phyloP scores from a whole-genome alignment of 352 stramenopile genomes.

The Globisporangium spinosum region DNA sequence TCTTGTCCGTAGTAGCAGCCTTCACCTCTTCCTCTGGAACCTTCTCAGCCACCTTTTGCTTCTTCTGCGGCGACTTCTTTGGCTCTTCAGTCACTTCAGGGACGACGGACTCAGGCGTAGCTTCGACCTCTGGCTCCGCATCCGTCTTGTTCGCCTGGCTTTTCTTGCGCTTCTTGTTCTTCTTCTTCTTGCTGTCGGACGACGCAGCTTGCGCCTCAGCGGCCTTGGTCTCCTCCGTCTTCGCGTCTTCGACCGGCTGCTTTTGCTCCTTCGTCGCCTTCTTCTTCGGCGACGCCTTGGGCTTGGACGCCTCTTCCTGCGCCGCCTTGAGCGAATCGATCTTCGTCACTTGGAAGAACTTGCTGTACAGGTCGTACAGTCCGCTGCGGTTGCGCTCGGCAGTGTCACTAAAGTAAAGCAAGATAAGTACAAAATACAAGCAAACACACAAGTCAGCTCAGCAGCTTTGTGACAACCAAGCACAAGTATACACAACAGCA shows the following conservation, averaged over 20 bases:
- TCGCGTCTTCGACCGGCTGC: background rate
- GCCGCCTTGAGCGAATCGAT: slow-evolving; percentile 69
- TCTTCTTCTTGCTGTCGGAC: slow-evolving; percentile 30
- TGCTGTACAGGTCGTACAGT: slow-evolving; percentile 76
- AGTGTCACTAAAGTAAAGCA: slow-evolving; percentile 45
- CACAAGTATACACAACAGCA: slow-evolving; percentile 5
- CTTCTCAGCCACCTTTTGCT: slow-evolving; percentile 24
- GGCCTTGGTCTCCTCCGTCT: slow-evolving; percentile 8
- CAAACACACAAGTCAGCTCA: background rate
- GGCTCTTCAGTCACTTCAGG: slow-evolving; percentile 11
- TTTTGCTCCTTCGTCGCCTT: slow-evolving; percentile 22
- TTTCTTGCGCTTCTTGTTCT: slow-evolving; percentile 44
- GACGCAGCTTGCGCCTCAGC: background rate
- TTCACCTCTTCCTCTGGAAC: background rate
- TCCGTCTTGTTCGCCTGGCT: slow-evolving; percentile 24
- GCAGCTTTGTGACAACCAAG: background rate
- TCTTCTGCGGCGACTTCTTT: slow-evolving; percentile 27
- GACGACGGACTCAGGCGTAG: background rate
- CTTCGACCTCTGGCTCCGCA: slow-evolving; percentile 14
- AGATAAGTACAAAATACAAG: background rate
- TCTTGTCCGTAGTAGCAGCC: slow-evolving; percentile 17
- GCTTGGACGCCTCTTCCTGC: slow-evolving; percentile 32
- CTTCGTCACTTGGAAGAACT: slow-evolving; percentile 68
- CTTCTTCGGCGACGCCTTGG: slow-evolving; percentile 21
- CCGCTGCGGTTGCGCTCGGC: slow-evolving; percentile 72